Evolutionary conservation across 73 alveolate species (phyloP).

Genomic region (Stentor coeruleus): DNA sequence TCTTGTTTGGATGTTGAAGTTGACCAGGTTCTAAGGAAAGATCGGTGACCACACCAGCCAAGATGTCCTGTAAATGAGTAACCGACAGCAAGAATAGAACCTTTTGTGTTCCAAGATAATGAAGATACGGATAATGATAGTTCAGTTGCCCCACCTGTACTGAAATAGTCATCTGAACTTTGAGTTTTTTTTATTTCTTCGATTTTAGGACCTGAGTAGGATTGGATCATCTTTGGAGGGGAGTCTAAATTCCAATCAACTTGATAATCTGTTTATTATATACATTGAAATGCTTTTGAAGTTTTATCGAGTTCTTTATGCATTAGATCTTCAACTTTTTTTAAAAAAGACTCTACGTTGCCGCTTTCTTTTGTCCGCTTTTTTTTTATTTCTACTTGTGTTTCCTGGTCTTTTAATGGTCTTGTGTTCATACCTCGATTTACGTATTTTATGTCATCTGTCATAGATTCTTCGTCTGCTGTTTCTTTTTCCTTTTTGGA

Average conservation of each 20-base stretch:
- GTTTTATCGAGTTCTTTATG: not conserved
- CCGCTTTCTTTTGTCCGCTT: not conserved
- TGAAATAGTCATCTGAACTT: constrained; percentile 3
- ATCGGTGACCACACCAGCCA: constrained; percentile 48
- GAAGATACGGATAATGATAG: constrained; percentile 34
- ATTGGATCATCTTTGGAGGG: not conserved
- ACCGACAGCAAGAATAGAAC: constrained; percentile 59
- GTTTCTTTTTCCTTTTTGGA: not conserved
- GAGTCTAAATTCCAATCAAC: constrained; percentile 7
- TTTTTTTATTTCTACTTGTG: not conserved
- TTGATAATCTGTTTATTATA: not conserved
- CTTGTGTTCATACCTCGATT: not conserved
- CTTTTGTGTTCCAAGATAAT: constrained; percentile 57
- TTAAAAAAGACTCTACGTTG: not conserved
- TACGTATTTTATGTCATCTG: not conserved
- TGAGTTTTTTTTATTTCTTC: constrained; percentile 18
- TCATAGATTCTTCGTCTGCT: not conserved
- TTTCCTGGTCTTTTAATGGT: not conserved
- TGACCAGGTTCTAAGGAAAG: constrained; percentile 51
- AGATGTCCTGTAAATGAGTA: constrained; percentile 44
- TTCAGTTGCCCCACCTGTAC: constrained; percentile 19
- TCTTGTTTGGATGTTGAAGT: constrained; percentile 36
- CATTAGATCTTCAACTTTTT: constrained; percentile 7
- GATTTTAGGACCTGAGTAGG: constrained; percentile 8
- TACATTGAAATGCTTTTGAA: constrained; percentile 19